Base-by-base conservation (phyloP, 192 early-diverging fungal species). In the Podila verticillata region DNA sequence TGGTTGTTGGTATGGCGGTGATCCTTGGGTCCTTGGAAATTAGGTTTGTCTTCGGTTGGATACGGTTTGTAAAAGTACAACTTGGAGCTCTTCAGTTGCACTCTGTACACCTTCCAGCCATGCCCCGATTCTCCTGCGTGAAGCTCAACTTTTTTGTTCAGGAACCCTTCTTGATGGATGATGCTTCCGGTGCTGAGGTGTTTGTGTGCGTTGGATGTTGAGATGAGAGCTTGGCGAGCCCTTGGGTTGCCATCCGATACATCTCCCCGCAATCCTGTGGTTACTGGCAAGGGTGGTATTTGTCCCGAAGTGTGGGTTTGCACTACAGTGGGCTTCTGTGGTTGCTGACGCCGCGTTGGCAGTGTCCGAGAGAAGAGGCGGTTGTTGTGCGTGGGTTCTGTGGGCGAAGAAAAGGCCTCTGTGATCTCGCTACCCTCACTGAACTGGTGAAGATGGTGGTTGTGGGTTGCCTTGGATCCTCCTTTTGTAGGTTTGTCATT, bases 41-140 rank as follows among this genome's bases (percentile, higher is more conserved):
- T 26, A 4, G 74, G 74, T 24, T 60, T 26, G 13, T 77, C 74
- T 6, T 77, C 67, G 15, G 90, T 88, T 0, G 89, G 81, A 5
- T 86, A 83, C 22, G 90, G 85, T 67, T 91, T 91, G 74, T 93
- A 94, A 68, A 93, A 90, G 68, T 91, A 94, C 13, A 94, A 72
- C 69, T 94, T 94, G 65, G 90, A 90, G 4, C 92, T 92, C 78
- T 90, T 89, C 35, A 94, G 75, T 8, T 89, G 80, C 9, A 94
- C 92, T 10, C 86, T 89, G 69, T 94, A 94, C 2, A 93, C 88
- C 81, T 92, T 94, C 93, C 93, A 94, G 17, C 90, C 92, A 35
- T 91, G 90, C 28, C 88, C 84, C 7, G 84, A 82, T 32, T 88
- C 83, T 44, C 90, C 88, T 26, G 90, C 82, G 39, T 91, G 88